Evolutionary conservation across 2,329 filamentous ascomycete species (phyloP).

Genomic region (Shiraia sp.): DNA sequence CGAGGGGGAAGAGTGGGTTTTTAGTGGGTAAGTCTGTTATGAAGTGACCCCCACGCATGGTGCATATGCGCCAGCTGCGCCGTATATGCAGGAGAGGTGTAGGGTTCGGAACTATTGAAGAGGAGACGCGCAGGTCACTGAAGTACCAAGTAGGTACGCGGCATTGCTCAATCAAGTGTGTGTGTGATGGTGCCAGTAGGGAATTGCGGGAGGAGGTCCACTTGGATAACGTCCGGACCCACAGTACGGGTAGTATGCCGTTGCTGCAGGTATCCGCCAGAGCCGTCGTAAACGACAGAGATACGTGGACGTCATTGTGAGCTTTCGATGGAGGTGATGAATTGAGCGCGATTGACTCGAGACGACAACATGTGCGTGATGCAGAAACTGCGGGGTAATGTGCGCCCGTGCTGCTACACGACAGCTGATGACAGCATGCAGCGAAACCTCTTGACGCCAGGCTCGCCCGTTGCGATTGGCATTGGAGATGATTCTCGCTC

Average conservation of each 20-base stretch:
- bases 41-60: slow-evolving; percentile 12
- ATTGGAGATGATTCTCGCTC: neutral
- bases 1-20: slow-evolving; percentile 14
- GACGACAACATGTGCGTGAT: slow-evolving; percentile 8
- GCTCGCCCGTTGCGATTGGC: neutral
- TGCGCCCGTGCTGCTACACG: slow-evolving; percentile 12
- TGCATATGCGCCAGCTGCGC: slow-evolving; percentile 9
- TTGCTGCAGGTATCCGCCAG: slow-evolving; percentile 17
- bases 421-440: slow-evolving; percentile 5
- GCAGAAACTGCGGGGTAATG: slow-evolving; percentile 25
- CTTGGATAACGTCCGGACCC: too few species aligned
- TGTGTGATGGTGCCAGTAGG: neutral
- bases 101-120: too few species aligned
- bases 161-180: neutral
- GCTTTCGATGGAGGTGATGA: neutral
- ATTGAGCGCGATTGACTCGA: neutral
- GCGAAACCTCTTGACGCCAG: neutral
- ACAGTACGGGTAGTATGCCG: neutral
- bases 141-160: too few species aligned
- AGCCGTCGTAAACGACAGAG: slow-evolving; percentile 8
- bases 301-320: slow-evolving; percentile 18
- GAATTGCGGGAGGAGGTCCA: too few species aligned
- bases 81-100: too few species aligned
- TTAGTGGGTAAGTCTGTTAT: slow-evolving; percentile 3
- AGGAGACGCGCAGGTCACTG: slow-evolving; percentile 9